These are phyloP conservation scores for Avena sativa DNA, from an alignment of 176 grass and related monocot genomes.

Conservation along the genomic window DNA sequence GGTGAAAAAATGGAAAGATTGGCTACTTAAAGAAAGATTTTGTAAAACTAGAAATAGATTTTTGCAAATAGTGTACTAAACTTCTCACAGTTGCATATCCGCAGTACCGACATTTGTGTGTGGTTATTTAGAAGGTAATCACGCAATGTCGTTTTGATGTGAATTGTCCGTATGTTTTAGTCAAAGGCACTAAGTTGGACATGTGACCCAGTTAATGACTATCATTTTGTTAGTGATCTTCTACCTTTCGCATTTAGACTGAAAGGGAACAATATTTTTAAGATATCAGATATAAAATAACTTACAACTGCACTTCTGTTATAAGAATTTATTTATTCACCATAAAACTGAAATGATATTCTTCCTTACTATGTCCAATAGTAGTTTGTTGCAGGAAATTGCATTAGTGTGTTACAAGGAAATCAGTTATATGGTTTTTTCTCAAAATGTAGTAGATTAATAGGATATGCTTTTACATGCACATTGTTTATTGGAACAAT, in stretches of 20 bases:
- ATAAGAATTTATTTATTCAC: not conserved
- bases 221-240: not conserved
- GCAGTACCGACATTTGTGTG: not conserved
- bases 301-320: not conserved
- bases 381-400: not conserved
- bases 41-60: not conserved
- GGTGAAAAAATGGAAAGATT: not conserved
- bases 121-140: not conserved
- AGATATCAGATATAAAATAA: not conserved
- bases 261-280: not conserved
- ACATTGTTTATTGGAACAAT: not conserved
- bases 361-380: not conserved
- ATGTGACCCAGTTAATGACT: not conserved
- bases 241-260: not conserved
- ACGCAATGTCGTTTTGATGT: not conserved
- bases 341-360: not conserved
- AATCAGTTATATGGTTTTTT: not conserved
- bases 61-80: not conserved
- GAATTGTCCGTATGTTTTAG: not conserved
- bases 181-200: not conserved
- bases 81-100: not conserved
- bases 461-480: not conserved
- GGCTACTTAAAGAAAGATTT: not conserved
- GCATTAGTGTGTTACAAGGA: not conserved
- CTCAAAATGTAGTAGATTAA: not conserved